Base-by-base conservation (phyloP, 768 basidiomycete genomes). In the Rhizopogon vesiculosus region DNA sequence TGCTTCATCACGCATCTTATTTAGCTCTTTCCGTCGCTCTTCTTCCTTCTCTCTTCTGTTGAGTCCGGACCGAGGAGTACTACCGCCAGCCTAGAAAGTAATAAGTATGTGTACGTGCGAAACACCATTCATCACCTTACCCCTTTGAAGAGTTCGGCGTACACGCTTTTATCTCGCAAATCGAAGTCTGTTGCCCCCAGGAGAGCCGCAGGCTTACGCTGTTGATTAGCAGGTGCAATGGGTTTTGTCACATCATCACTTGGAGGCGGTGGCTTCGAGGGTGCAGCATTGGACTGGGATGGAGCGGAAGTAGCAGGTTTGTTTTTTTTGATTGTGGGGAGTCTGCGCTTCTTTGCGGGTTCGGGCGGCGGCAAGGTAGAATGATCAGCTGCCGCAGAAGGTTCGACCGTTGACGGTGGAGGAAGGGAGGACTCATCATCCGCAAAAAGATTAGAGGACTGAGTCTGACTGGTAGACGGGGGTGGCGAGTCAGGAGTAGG, bases 1-100 rank as follows among this genome's bases (percentile, higher is more conserved):
- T 16, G 84, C 85, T 40, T 89, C 88, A 40, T 89, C 85, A 54
- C 85, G 78, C 84, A 87, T 80, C 63, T 74, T 81, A 62, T 84
- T 77, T 61, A 90, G 62, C 55, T 91, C 86, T 60, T 78, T 85
- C 55, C 81, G 76, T 46, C 86, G 75, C 64, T 89, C 86, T 59
- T 88, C 87, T n/a, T 87, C 82, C 43, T 75, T 76, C 56, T 69
- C 58, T 53, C 52, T 54, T 45, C 79, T 64, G 51, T 72, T 81
- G 55, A 76, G 61, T 19, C 78, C 78, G 29, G 79, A 76, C 15
- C 68, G 72, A 9, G 79, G 73, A 39, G 76, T 74, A 55, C 59
- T 75, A 50, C 75, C 76, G 16, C 74, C 75, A n/a, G 75, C 60
- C 78, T 80, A 40, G 18, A 44, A 28, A 39, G 38, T 25, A 41